Conservation (phyloP, 2,329 filamentous ascomycete species). For the Trichoderma simmonsii region DNA sequence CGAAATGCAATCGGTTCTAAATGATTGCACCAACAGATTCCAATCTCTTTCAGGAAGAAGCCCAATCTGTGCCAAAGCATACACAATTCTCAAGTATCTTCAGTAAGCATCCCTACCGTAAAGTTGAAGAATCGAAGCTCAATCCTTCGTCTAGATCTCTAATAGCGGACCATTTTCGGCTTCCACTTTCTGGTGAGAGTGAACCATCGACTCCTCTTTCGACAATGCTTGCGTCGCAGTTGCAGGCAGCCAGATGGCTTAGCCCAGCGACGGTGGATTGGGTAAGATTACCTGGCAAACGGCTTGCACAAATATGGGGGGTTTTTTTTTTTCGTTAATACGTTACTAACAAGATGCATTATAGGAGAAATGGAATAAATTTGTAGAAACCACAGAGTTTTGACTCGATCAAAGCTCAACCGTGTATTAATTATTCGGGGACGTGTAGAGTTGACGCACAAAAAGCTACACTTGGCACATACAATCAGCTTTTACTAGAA, state of each 20-base stretch:
- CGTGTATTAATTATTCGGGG: no score
- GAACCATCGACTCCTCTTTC: neutral
- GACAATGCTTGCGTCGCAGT: neutral
- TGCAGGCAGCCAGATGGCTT: neutral
- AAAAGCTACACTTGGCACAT: neutral
- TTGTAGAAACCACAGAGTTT: neutral
- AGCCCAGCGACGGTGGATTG: neutral
- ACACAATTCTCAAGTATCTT: neutral
- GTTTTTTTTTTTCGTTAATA: no score
- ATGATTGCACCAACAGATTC: neutral
- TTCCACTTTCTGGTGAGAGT: neutral
- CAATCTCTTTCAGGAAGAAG: neutral
- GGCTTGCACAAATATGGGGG: neutral
- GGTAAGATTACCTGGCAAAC: neutral
- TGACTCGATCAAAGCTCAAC: neutral
- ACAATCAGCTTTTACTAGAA: neutral
- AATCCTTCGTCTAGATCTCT: neutral
- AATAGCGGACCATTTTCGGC: neutral
- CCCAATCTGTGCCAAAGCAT: neutral
- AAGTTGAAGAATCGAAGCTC: neutral
- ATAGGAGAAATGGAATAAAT: neutral
- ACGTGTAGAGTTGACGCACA: neutral
- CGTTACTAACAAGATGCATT: neutral
- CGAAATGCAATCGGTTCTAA: neutral
- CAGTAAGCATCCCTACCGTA: neutral